Evolutionary conservation across 371 early-diverging fungal species (phyloP).

Genomic region (Funneliformis caledonium): DNA sequence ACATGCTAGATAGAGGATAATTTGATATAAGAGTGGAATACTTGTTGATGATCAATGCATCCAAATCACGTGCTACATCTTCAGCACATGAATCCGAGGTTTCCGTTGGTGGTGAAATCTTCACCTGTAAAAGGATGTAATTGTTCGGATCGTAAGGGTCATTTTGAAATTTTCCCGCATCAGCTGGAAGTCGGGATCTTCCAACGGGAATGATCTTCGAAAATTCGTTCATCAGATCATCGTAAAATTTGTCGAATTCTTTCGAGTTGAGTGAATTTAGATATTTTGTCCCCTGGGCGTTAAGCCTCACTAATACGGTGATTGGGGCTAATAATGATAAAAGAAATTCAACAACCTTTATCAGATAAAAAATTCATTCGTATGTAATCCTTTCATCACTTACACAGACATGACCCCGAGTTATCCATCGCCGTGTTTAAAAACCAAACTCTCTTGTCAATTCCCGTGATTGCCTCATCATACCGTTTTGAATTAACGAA

Average conservation of each 20-base stretch:
- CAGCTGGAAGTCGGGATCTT: no score
- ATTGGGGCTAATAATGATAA: neutral
- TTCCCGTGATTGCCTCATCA: neutral
- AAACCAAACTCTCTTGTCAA: neutral
- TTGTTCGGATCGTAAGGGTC: no score
- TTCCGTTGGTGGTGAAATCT: no score
- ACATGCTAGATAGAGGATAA: no score
- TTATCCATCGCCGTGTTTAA: neutral
- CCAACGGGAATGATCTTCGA: no score
- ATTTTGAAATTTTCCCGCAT: no score
- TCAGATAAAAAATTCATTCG: no score
- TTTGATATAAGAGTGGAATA: no score
- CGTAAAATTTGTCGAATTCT: neutral
- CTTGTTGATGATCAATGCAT: no score
- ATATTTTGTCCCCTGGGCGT: neutral
- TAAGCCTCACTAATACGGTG: neutral
- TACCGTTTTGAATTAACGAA: neutral
- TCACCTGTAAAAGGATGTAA: no score
- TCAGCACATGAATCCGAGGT: no score
- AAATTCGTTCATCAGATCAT: neutral
- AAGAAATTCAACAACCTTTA: neutral
- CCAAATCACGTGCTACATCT: no score
- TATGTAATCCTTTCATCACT: neutral
- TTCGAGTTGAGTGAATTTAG: neutral
- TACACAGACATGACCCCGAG: neutral